Percentiles rank a stretch among this genome's conserved stretches.
These are phyloP conservation scores for Mortierella claussenii DNA, from an alignment of 192 early-diverging fungal species.

Conservation along the genomic window DNA sequence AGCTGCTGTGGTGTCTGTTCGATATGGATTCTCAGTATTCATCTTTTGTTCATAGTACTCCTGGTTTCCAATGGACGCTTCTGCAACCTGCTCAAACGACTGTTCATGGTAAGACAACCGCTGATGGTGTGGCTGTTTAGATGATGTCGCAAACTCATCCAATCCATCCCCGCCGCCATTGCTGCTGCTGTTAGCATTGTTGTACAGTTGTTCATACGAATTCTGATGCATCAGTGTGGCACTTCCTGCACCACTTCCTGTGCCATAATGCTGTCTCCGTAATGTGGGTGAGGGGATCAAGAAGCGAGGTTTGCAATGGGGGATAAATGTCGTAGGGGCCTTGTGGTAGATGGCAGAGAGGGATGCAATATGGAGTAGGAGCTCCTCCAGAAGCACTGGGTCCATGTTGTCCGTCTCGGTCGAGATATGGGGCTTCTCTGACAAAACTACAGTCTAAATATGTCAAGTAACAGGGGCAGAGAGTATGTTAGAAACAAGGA, in stretches of 20 bases:
- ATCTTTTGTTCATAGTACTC: constrained; percentile 52
- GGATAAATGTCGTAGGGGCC: constrained; percentile 87
- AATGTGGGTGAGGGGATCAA: constrained; percentile 64
- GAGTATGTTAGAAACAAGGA: too few relatives aligned
- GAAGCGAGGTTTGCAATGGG: constrained; percentile 65
- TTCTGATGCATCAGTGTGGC: constrained; percentile 32
- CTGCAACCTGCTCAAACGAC: constrained; percentile 48
- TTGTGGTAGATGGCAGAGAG: constrained; percentile 95
- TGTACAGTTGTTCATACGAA: constrained; percentile 19
- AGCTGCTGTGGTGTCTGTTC: constrained; percentile 34
- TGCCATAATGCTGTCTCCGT: constrained; percentile 49
- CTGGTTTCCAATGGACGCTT: constrained; percentile 52
- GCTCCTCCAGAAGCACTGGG: constrained; percentile 83
- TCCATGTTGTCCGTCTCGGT: constrained; percentile 96
- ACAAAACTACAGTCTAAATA: constrained; percentile 82
- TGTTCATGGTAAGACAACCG: constrained; percentile 46
- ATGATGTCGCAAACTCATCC: constrained; percentile 11
- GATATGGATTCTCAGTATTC: constrained; percentile 45
- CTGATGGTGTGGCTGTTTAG: constrained; percentile 42
- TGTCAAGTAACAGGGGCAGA: too few relatives aligned
- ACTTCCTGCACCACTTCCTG: too few relatives aligned
- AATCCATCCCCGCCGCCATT: background rate
- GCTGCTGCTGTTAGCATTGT: background rate
- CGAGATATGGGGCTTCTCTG: constrained; percentile 94
- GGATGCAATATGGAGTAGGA: constrained; percentile 87